Evolutionary conservation across 495 filamentous ascomycete species (phyloP), one percentile per base, ranked within the genome.

Genomic region (Aspergillus haitiensis): DNA sequence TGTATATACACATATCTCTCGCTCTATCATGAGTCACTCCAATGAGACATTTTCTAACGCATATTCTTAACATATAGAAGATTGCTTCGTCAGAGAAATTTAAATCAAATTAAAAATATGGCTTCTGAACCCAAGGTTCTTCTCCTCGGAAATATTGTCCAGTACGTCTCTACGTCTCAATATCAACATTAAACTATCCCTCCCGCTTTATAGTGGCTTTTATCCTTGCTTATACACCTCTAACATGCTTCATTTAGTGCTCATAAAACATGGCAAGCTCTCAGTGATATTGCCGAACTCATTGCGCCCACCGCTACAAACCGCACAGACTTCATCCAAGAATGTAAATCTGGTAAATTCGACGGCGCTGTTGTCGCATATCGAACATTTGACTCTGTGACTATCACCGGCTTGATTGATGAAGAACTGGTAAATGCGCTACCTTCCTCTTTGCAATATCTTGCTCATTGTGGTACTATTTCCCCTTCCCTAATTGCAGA

Each of bases 311-410:
- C 67, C 52, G 72, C 84, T 21, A 79, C 67, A n/a, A 88, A 77
- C 68, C 84, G 85, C 63, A 67, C 70, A 40, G 82, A 87, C 15
- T 97, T 98, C 71, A 70, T 96, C 34, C 66, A 84, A 48, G 90
- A 96, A 77, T 89, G 86, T 65, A 74, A 74, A 36, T 79, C 82
- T 33, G 91, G 90, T 27, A 79, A 82, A 18, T 81, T 94, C 52
- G 81, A 89, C 62, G 86, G 81, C 35, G 83, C 89, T 16, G 67
- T 84, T 15, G 89, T 82, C 10, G 81, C 82, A 46, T 97, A 92
- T 75, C 84, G 93, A 10, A 96, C 90, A 21, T 92, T 96, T 66
- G 70, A 66, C 35, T 92, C 87, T 46, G 52, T 59, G 52, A 45
- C 47, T 5, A 55, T 59, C 52, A 63, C 93, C 0, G 93, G 93